phyloP scores from a whole-genome alignment of 1,284 basidiomycete genomes.

The Cryptococcus jaspeensis region DNA sequence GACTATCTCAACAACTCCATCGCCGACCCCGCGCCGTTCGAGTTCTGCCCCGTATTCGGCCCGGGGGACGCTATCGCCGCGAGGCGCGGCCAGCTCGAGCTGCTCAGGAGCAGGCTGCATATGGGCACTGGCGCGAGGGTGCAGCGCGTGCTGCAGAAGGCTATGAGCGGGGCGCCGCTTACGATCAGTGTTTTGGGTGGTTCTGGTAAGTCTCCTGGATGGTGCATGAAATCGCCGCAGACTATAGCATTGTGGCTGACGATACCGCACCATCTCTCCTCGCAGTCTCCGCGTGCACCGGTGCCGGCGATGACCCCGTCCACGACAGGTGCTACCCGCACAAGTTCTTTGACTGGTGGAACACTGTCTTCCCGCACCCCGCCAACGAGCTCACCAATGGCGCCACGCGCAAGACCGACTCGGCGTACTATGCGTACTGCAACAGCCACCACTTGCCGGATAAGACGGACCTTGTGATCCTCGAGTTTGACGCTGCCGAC shows the following conservation, averaged over 20 bases:
- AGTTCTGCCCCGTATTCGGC: slow-evolving; percentile 84
- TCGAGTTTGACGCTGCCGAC: slow-evolving; percentile 89
- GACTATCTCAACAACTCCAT: slow-evolving; percentile 54
- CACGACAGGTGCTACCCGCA: slow-evolving; percentile 83
- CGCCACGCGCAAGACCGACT: slow-evolving; percentile 81
- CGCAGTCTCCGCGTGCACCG: slow-evolving; percentile 84
- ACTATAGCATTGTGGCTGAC: no score
- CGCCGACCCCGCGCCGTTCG: slow-evolving; percentile 70
- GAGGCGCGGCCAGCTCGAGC: slow-evolving; percentile 72
- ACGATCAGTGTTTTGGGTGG: slow-evolving; percentile 89
- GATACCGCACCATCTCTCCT: background rate
- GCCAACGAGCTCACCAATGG: slow-evolving; percentile 93
- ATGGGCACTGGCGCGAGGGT: slow-evolving; percentile 78
- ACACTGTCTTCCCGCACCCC: slow-evolving; percentile 88
- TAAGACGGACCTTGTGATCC: slow-evolving; percentile 82
- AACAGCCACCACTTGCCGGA: slow-evolving; percentile 87
- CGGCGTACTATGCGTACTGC: slow-evolving; percentile 90
- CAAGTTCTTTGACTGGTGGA: slow-evolving; percentile 92
- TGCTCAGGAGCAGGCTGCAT: slow-evolving; percentile 75
- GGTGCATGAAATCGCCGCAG: no score
- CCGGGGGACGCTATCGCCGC: slow-evolving; percentile 72
- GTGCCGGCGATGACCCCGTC: slow-evolving; percentile 86
- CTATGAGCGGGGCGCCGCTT: slow-evolving; percentile 77
- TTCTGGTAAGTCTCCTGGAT: slow-evolving; percentile 64
- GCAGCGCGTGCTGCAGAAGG: slow-evolving; percentile 78